Percentiles rank a stretch among this genome's conserved stretches.
Conservation (phyloP, 768 basidiomycete genomes). For the Leccinum truebloodii region DNA sequence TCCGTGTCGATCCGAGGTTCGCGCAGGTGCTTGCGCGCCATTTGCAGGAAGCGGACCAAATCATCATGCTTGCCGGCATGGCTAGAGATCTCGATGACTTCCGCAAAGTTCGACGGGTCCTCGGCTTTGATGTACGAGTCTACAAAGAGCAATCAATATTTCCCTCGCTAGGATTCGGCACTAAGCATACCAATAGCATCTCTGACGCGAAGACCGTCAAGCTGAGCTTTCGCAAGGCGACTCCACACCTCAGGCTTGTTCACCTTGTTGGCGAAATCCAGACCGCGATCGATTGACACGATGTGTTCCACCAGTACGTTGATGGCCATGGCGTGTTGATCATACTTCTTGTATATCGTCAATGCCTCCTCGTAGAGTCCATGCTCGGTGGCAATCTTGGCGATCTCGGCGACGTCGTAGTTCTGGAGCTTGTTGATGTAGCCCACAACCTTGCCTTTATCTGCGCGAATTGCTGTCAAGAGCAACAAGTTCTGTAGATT, state of each 20-base stretch:
- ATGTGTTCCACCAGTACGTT: constrained; percentile 98
- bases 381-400: constrained; percentile 95
- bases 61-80: constrained; percentile 93
- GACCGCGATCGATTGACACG: constrained; percentile 94
- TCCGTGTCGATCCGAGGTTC: constrained; percentile 99
- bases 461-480: constrained; percentile 93
- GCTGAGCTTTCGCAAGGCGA: constrained; percentile 95
- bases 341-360: constrained; percentile 97
- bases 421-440: constrained; percentile 98
- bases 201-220: constrained; percentile 97
- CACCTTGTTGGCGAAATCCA: constrained; percentile 95
- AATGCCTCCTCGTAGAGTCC: constrained; percentile 95
- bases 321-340: constrained; percentile 94
- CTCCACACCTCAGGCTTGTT: constrained; percentile 98
- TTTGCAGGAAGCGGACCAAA: constrained; percentile 95
- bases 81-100: constrained; percentile 94
- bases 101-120: constrained; percentile 90
- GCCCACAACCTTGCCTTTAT: constrained; percentile 97
- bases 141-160: constrained; percentile 28
- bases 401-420: constrained; percentile 93
- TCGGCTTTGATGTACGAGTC: constrained; percentile 98
- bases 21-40: constrained; percentile 95
- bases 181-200: constrained; percentile 84
- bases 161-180: background rate
- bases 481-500: constrained; percentile 95